Conservation (phyloP, 2,329 filamentous ascomycete species). For the Ophidiomyces ophidiicola region DNA sequence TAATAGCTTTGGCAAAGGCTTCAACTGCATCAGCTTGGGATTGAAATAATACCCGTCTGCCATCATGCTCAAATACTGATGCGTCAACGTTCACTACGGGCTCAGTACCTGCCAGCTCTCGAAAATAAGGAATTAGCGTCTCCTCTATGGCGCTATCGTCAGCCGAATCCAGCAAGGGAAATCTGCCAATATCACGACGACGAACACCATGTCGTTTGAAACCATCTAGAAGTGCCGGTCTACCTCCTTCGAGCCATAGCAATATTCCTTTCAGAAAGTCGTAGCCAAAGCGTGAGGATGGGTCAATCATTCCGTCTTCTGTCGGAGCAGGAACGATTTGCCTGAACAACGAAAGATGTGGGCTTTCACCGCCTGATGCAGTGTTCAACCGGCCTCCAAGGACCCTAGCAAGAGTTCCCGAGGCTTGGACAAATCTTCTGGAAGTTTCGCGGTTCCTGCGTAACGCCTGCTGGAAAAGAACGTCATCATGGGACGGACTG, state of each 20-base stretch:
- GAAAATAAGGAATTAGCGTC: constrained; percentile 47
- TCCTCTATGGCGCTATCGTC: constrained; percentile 44
- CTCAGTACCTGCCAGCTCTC: constrained; percentile 39
- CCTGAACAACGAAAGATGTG: constrained; percentile 36
- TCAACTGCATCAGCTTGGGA: constrained; percentile 45
- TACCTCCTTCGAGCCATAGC: constrained; percentile 50
- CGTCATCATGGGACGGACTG: constrained; percentile 41
- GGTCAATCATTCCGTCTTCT: constrained; percentile 30
- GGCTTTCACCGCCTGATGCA: constrained; percentile 27
- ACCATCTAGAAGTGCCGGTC: constrained; percentile 42
- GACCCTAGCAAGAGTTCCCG: constrained; percentile 45
- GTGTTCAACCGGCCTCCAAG: constrained; percentile 44
- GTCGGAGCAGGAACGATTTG: constrained; percentile 37
- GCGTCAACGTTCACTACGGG: constrained; percentile 46
- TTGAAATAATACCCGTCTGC: constrained; percentile 40
- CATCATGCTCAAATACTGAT: constrained; percentile 47
- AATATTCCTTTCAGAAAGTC: constrained; percentile 53
- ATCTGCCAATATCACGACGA: constrained; percentile 33
- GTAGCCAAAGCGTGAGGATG: constrained; percentile 46
- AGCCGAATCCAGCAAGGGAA: constrained; percentile 42
- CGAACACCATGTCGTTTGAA: constrained; percentile 40
- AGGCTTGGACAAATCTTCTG: constrained; percentile 50
- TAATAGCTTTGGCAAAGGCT: constrained; percentile 44
- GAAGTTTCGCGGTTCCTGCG: constrained; percentile 44
- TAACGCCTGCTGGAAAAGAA: constrained; percentile 44